A percentile compares a stretch with the other conserved stretches of the same genome.
Conservation (phyloP, 2,329 filamentous ascomycete species). For the Pseudogymnoascus sp. region DNA sequence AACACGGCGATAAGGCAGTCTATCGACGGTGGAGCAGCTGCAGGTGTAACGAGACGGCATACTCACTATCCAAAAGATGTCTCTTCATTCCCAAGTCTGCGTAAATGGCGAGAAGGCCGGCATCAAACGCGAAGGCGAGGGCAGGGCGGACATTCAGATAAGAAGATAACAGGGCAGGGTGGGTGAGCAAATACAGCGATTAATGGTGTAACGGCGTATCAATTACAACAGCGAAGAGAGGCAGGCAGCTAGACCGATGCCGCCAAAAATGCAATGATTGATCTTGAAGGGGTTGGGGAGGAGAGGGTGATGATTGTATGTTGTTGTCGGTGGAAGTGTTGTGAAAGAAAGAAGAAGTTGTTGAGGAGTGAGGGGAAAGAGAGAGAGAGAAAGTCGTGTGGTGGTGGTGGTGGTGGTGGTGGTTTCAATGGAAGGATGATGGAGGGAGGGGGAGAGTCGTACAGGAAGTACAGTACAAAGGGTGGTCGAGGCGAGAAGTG, state of each 20-base stretch:
- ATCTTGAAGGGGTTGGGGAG: not conserved
- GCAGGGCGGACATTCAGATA: slow-evolving; percentile 1
- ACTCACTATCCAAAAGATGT: slow-evolving; percentile 1
- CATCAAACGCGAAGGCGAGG: not conserved
- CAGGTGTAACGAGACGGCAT: not conserved
- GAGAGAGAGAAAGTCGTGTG: not conserved
- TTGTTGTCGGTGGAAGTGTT: not conserved
- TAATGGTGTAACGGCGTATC: slow-evolving; percentile 5
- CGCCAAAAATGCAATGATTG: not conserved
- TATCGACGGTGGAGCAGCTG: not conserved
- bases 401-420: not conserved
- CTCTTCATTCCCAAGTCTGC: not conserved
- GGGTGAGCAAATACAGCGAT: not conserved
- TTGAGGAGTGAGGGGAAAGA: slow-evolving; percentile 4
- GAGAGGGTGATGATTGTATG: not conserved
- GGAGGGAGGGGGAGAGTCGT: not conserved
- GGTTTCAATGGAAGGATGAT: slow-evolving; percentile 1
- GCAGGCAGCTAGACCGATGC: not conserved
- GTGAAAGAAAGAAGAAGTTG: slow-evolving; percentile 2
- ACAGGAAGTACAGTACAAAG: not conserved
- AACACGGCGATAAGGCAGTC: not conserved
- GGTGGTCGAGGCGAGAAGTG: slow-evolving; percentile 1
- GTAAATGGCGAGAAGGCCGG: not conserved
- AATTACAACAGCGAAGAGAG: not conserved
- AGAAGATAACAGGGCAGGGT: not conserved